Conservation (phyloP, 148 eudicot species). For the Diospyros lotus region DNA sequence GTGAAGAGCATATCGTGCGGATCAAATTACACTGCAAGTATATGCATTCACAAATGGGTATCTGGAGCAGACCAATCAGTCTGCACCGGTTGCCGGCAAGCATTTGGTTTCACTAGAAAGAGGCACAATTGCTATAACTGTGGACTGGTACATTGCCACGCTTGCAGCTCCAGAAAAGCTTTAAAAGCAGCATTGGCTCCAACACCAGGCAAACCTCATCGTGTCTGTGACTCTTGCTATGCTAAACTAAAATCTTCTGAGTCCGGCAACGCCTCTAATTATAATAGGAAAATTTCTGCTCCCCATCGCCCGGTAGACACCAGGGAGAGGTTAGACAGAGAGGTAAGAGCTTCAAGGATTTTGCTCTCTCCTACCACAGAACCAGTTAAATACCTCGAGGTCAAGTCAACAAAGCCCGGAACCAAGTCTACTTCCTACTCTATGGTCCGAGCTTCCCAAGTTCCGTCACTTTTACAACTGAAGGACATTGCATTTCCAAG, state of each 20-base stretch:
- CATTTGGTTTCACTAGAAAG: constrained; percentile 71
- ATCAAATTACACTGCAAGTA: constrained; percentile 56
- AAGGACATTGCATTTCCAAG: constrained; percentile 75
- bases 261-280: constrained; percentile 24
- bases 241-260: constrained; percentile 50
- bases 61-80: constrained; percentile 76
- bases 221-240: constrained; percentile 74
- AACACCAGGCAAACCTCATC: constrained; percentile 78
- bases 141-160: constrained; percentile 67
- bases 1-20: constrained; percentile 70
- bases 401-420: constrained; percentile 46
- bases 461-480: constrained; percentile 55
- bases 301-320: constrained; percentile 44
- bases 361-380: constrained; percentile 45
- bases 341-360: constrained; percentile 41
- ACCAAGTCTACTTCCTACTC: constrained; percentile 38
- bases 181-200: constrained; percentile 74
- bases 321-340: constrained; percentile 38
- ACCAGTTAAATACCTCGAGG: constrained; percentile 73
- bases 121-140: constrained; percentile 74
- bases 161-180: constrained; percentile 71
- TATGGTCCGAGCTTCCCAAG: constrained; percentile 70
- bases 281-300: constrained; percentile 31
- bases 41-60: constrained; percentile 80
- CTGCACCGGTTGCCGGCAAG: constrained; percentile 70